Evolutionary conservation across 1,139 yeast species (phyloP), one percentile per base, ranked within the genome.

Genomic region (Suhomyces panamericanus): DNA sequence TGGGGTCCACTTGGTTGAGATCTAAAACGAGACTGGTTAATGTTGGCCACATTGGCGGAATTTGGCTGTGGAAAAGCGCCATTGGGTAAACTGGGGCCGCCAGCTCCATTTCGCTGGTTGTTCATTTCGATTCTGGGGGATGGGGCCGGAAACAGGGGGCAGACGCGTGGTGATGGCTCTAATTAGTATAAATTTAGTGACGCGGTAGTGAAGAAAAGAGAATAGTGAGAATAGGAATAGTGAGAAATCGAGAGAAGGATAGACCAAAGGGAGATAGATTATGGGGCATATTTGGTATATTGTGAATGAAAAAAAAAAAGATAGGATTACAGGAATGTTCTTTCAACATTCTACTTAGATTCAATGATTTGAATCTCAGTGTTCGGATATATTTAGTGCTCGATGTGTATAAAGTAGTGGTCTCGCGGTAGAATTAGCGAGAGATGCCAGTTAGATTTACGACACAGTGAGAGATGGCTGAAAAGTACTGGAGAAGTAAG

Each of bases 1-100:
- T 54, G 43, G 27, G 42, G 44, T n/a, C 45, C 46, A 14, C 46
- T 50, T 22, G 48, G 47, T 29, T 42, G 44, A 2, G 50, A 35
- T 36, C 39, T 40, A 48, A 40, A 43, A 22, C 39, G 42, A 13
- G 40, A 24, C 13, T 38, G 28, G 15, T 43, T 43, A 22, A 36
- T 31, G n/a, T 41, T 43, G 42, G 48, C n/a, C 26, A 38, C 22
- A 12, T 32, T 14, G 33, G 32, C 39, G n/a, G 32, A 29, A 20
- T 39, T 39, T 13, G 42, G 27, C 15, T 27, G 37, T 11, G 36
- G 36, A 20, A 39, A 39, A 7, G 24, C 20, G 7, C 32, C 30
- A 17, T 34, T 39, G 26, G 41, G 17, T 7, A 24, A 9, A 10
- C 28, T 13, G 14, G 37, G 20, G 20, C 32, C 36, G 24, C 30